Evolutionary conservation across 1,284 basidiomycete species (phyloP).

Genomic region (Cutaneotrichosporon sp.): DNA sequence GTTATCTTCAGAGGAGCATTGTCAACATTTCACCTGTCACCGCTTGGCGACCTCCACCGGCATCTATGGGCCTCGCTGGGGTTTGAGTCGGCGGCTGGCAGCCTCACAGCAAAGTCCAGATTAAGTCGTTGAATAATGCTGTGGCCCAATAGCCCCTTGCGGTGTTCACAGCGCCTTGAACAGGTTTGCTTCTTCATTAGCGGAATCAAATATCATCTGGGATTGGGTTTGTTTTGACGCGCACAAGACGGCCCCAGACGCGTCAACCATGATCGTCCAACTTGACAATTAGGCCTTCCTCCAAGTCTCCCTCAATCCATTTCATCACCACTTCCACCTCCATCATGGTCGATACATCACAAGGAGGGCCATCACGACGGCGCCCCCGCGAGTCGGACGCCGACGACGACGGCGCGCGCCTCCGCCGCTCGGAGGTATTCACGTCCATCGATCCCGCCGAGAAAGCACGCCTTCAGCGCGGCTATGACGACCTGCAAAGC

Average conservation of each 20-base stretch:
- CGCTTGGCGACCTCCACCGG: too few species aligned
- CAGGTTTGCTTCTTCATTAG: too few species aligned
- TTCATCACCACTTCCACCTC: neutral
- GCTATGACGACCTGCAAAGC: constrained; percentile 29
- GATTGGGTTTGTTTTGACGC: too few species aligned
- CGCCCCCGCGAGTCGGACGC: neutral
- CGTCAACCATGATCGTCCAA: neutral
- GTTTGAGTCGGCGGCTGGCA: too few species aligned
- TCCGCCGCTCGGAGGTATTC: constrained; percentile 25
- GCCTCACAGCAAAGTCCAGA: too few species aligned
- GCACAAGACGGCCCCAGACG: neutral
- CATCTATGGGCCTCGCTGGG: too few species aligned
- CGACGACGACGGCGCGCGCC: neutral
- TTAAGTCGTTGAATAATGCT: too few species aligned
- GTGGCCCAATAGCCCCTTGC: too few species aligned
- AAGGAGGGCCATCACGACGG: constrained; percentile 7
- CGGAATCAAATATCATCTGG: constrained; percentile 1
- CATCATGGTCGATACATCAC: neutral
- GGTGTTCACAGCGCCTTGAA: too few species aligned
- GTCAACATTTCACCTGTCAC: neutral
- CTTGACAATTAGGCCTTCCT: neutral
- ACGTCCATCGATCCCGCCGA: constrained; percentile 22
- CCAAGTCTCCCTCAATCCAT: neutral
- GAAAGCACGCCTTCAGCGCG: constrained; percentile 19
- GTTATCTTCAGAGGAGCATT: neutral